phyloP scores from a whole-genome alignment of 2,329 filamentous ascomycete genomes.

The Pseudogymnoascus sp. region DNA sequence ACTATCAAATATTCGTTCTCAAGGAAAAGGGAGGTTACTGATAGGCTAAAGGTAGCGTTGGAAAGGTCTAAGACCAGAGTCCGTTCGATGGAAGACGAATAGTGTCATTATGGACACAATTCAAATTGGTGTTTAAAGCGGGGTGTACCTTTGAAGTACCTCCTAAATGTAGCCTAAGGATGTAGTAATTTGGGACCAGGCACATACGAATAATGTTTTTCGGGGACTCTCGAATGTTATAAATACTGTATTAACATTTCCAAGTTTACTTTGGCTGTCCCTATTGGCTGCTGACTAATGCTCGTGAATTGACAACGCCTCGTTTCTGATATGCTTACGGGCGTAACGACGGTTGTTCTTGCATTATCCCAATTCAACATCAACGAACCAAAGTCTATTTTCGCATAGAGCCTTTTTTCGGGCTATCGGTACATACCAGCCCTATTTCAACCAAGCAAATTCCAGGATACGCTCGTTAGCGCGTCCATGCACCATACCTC shows the following conservation, averaged over 20 bases:
- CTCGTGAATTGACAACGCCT: background rate
- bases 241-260: constrained; percentile 1
- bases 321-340: background rate
- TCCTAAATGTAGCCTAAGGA: background rate
- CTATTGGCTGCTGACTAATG: constrained; percentile 1
- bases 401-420: background rate
- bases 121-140: background rate
- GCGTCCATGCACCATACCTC: background rate
- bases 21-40: constrained; percentile 44
- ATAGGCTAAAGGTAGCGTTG: constrained; percentile 36
- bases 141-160: background rate
- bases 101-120: background rate
- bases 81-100: constrained; percentile 23
- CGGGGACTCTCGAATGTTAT: background rate
- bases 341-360: background rate
- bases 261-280: background rate
- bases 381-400: constrained; percentile 1
- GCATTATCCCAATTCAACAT: background rate
- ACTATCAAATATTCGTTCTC: constrained; percentile 45
- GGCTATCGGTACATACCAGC: background rate
- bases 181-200: background rate
- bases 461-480: background rate
- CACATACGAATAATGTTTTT: constrained; percentile 2
- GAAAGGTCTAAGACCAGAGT: constrained; percentile 25
- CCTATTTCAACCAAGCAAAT: background rate